These are phyloP conservation scores for Blastobotrys aristatus DNA, from an alignment of 1,139 yeast species.

Conservation along the genomic window DNA sequence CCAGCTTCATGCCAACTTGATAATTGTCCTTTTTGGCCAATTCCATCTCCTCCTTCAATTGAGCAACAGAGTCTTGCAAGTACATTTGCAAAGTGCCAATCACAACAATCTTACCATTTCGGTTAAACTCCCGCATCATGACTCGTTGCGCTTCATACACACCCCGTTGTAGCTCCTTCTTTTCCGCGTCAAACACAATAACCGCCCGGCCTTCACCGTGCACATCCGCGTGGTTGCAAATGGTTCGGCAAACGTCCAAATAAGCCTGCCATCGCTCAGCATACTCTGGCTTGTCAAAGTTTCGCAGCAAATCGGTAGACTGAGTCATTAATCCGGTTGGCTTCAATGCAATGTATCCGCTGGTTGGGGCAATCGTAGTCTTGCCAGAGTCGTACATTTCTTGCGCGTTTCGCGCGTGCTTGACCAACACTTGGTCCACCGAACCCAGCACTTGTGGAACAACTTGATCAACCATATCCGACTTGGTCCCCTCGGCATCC, in stretches of 20 bases:
- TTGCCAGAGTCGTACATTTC: conserved; percentile 44
- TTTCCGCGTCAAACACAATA: conserved; percentile 90
- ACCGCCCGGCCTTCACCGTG: conserved; percentile 79
- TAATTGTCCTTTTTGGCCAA: conserved; percentile 59
- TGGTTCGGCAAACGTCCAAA: conserved; percentile 59
- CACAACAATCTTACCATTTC: conserved; percentile 53
- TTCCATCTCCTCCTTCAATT: conserved; percentile 58
- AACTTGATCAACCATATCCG: conserved; percentile 52
- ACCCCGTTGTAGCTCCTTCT: conserved; percentile 80
- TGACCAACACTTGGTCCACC: conserved; percentile 63
- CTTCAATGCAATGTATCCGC: conserved; percentile 64
- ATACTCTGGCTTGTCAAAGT: conserved; percentile 54
- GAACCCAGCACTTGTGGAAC: conserved; percentile 58
- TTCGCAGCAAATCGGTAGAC: conserved; percentile 68
- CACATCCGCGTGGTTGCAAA: conserved; percentile 58
- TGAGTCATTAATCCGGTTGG: conserved; percentile 84
- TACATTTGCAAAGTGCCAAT: conserved; percentile 96
- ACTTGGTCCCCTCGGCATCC: conserved; percentile 69
- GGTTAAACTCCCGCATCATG: conserved; percentile 71
- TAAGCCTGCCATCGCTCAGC: conserved; percentile 53
- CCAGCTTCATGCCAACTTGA: conserved; percentile 82
- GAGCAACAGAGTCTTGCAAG: conserved; percentile 61
- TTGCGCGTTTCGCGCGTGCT: conserved; percentile 54
- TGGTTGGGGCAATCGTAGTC: conserved; percentile 34
- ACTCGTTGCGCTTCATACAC: conserved; percentile 87